These are phyloP conservation scores for Tetracladium maxilliforme DNA, from an alignment of 2,329 filamentous ascomycete species.

Conservation along the genomic window DNA sequence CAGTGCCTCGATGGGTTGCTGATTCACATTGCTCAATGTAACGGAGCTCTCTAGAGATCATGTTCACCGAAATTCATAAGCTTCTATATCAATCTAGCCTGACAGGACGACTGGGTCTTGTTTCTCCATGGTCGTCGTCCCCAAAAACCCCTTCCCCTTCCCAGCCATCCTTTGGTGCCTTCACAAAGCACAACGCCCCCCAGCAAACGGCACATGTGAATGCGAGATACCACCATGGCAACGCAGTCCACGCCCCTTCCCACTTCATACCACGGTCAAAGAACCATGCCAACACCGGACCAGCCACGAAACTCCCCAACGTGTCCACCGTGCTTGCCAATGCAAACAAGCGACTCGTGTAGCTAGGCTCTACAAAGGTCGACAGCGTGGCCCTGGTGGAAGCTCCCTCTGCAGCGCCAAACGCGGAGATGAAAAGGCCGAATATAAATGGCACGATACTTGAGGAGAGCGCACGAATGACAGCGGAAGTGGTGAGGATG, in stretches of 20 bases:
- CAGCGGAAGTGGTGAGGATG: slow-evolving; percentile 6
- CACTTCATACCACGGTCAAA: slow-evolving; percentile 10
- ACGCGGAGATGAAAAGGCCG: slow-evolving; percentile 9
- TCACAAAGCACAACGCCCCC: no score
- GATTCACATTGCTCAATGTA: no score
- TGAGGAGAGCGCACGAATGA: slow-evolving; percentile 8
- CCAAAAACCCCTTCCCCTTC: no score
- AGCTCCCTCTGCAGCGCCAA: slow-evolving; percentile 10
- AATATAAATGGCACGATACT: slow-evolving; percentile 8
- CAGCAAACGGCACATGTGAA: slow-evolving; percentile 5
- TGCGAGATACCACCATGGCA: slow-evolving; percentile 10
- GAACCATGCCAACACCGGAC: slow-evolving; percentile 8
- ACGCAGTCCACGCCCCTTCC: slow-evolving; percentile 10
- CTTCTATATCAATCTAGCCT: no score
- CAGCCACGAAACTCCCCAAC: slow-evolving; percentile 7
- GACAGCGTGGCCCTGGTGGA: slow-evolving; percentile 10
- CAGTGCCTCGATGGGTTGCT: no score
- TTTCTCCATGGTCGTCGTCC: no score
- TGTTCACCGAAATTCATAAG: no score
- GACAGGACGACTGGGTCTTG: no score
- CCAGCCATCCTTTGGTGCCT: no score
- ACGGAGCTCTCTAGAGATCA: no score
- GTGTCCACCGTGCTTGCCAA: slow-evolving; percentile 11
- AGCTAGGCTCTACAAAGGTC: slow-evolving; percentile 9
- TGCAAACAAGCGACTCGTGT: slow-evolving; percentile 11